Evolutionary conservation across 2,329 filamentous ascomycete genomes (phyloP).

Genomic region (Nannizzia gypsea): DNA sequence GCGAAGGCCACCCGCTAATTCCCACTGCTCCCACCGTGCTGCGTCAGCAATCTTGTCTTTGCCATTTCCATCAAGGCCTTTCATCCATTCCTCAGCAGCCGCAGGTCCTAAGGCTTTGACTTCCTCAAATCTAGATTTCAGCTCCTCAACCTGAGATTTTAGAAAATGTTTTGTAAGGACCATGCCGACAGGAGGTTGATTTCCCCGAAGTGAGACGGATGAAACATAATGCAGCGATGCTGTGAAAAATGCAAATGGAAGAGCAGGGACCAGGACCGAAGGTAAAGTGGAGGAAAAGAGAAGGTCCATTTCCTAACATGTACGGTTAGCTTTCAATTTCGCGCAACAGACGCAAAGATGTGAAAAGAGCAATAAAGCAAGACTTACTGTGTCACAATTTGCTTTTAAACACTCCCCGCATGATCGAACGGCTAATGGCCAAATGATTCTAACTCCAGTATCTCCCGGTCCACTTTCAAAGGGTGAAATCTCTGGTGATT

Average conservation of each 20-base stretch:
- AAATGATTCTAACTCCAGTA: constrained; percentile 52
- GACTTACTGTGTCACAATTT: constrained; percentile 54
- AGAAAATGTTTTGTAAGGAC: constrained; percentile 56
- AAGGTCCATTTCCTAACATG: constrained; percentile 56
- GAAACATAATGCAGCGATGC: constrained; percentile 49
- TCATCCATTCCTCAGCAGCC: constrained; percentile 64
- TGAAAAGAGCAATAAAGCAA: background rate
- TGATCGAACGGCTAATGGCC: constrained; percentile 56
- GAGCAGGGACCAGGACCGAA: constrained; percentile 52
- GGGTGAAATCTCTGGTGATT: constrained; percentile 26
- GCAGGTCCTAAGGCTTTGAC: constrained; percentile 56
- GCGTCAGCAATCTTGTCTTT: constrained; percentile 49
- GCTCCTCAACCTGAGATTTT: constrained; percentile 48
- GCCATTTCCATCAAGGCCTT: constrained; percentile 56
- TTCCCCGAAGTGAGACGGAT: constrained; percentile 41
- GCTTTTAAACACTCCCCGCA: constrained; percentile 56
- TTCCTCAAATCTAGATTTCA: constrained; percentile 51
- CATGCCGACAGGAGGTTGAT: constrained; percentile 35
- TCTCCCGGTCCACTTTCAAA: constrained; percentile 52
- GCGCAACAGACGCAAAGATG: constrained; percentile 2
- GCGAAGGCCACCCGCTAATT: constrained; percentile 32
- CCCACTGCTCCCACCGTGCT: constrained; percentile 66
- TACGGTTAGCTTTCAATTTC: constrained; percentile 17
- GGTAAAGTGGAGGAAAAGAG: constrained; percentile 50
- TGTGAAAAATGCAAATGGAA: constrained; percentile 57